A percentile compares a stretch with the other conserved stretches of the same genome.
These are phyloP conservation scores for Thielaviopsis musarum DNA, from an alignment of 2,329 filamentous ascomycete species.

Conservation along the genomic window DNA sequence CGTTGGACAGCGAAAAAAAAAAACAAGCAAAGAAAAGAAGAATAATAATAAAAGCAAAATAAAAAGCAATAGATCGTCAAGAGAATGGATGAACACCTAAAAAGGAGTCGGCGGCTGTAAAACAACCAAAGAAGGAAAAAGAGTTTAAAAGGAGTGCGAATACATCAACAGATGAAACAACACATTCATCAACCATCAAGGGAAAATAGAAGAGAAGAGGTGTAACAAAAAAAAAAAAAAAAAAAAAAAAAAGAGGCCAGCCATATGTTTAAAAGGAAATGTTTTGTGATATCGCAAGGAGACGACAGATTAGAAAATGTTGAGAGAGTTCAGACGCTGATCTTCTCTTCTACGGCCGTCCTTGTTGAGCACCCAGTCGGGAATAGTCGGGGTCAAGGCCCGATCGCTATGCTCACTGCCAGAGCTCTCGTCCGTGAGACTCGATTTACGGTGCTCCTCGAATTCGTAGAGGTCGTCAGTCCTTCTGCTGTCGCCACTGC, in stretches of 20 bases:
- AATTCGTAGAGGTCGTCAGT: constrained; percentile 1
- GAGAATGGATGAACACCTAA: constrained; percentile 9
- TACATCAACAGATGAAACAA: constrained; percentile 1
- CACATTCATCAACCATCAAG: neutral
- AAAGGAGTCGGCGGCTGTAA: constrained; percentile 2
- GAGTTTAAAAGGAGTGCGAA: neutral
- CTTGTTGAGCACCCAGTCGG: constrained; percentile 41
- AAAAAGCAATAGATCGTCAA: constrained; percentile 1
- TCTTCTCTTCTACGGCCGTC: constrained; percentile 25
- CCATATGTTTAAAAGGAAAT: neutral
- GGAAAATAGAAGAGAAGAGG: neutral
- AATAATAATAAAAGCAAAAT: neutral
- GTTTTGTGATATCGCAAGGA: neutral
- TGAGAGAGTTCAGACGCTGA: neutral
- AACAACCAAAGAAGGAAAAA: constrained; percentile 2
- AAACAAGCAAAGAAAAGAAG: neutral
- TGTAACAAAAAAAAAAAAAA: neutral
- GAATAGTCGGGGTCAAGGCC: constrained; percentile 42
- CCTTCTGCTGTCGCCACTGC: constrained; percentile 10
- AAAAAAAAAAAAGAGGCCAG: neutral
- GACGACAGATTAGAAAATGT: neutral
- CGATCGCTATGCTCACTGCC: constrained; percentile 20
- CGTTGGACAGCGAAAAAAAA: constrained; percentile 1
- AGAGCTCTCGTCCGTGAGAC: neutral
- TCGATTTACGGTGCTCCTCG: constrained; percentile 6